phyloP scores from a whole-genome alignment of 176 grass and related monocot genomes.

The Eremochloa ophiuroides region DNA sequence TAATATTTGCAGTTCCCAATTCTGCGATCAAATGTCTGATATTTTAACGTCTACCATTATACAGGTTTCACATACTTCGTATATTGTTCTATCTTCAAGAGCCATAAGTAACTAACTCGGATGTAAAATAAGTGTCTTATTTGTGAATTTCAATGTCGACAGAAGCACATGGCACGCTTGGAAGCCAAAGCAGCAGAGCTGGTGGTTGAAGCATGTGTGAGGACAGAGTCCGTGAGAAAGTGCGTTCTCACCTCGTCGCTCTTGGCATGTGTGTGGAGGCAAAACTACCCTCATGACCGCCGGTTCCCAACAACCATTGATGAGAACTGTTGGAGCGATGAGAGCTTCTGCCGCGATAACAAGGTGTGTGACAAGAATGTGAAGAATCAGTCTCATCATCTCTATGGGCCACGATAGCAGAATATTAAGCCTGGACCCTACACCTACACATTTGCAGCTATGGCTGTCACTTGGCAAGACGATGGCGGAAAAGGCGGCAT shows the following conservation, averaged over 20 bases:
- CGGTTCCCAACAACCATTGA: slow-evolving; percentile 60
- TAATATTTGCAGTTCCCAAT: neutral
- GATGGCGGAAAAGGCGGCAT: slow-evolving; percentile 90
- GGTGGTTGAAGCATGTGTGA: slow-evolving; percentile 85
- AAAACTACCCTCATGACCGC: slow-evolving; percentile 35
- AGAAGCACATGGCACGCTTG: slow-evolving; percentile 87
- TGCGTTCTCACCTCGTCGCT: slow-evolving; percentile 93
- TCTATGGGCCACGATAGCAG: neutral
- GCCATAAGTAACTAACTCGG: neutral
- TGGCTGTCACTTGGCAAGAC: slow-evolving; percentile 91
- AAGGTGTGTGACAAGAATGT: slow-evolving; percentile 65
- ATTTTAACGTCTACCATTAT: neutral
- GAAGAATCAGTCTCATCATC: too few species aligned
- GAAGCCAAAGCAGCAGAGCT: slow-evolving; percentile 77
- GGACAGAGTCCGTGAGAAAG: slow-evolving; percentile 74
- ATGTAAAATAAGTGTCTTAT: neutral
- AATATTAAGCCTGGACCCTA: neutral
- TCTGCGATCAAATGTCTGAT: neutral
- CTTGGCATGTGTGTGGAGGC: slow-evolving; percentile 83
- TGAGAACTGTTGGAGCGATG: slow-evolving; percentile 92
- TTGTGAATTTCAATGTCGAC: neutral
- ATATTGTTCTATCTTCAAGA: neutral
- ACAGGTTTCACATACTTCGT: neutral
- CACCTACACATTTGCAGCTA: slow-evolving; percentile 40
- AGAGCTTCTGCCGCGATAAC: slow-evolving; percentile 70